Base-by-base conservation (phyloP, 2,329 filamentous ascomycete genomes). In the Dothistroma septosporum region DNA sequence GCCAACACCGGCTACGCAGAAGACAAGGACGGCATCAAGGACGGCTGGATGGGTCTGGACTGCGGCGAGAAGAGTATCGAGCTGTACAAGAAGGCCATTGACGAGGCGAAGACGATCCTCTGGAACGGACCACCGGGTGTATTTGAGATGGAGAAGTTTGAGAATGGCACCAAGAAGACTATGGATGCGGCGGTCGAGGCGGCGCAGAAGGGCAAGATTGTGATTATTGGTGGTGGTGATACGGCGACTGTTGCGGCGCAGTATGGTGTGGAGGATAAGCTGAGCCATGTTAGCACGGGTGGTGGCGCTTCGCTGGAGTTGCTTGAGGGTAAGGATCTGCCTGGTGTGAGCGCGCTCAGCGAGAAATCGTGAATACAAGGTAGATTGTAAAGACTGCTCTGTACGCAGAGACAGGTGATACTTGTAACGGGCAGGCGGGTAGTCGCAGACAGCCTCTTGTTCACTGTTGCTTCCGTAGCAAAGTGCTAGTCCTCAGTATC, bases 71-170 rank as follows among this genome's bases (percentile, higher is more conserved):
- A 97, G 87, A 92, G 88, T 68, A 83, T 95, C 73, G 85, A 92
- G 81, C 85, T 95, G 60, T 97, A 90, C 87, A 87, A 93, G 83
- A 82, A 88, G 75, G 87, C 92, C 69, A 97, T 99, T 70, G 83
- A 83, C 68, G 87, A 93, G 73, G 86, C 93, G 67, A 87, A 97
- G 85, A 99, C 94, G 60, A 97, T 99, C 77, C 89, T 99, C 66
- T 99, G 94, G 94, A 99, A 99, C 83, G 94, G 94, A 59, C 94
- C 94, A 58, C 87, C 93, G 16, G 94, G 94, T 77, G 94, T 99
- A 70, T 99, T 99, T 73, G 94, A 99, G 85, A 89, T 97, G 74
- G 91, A 97, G 64, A 88, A 90, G 75, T 99, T 99, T 77, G 91
- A 92, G 73, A 87, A 83, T 65, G 94, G 91, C 71, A 99, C 94